Evolutionary conservation across 257 asterid species (phyloP), one percentile per base, ranked within the genome.

Genomic region (Sherardia arvensis): DNA sequence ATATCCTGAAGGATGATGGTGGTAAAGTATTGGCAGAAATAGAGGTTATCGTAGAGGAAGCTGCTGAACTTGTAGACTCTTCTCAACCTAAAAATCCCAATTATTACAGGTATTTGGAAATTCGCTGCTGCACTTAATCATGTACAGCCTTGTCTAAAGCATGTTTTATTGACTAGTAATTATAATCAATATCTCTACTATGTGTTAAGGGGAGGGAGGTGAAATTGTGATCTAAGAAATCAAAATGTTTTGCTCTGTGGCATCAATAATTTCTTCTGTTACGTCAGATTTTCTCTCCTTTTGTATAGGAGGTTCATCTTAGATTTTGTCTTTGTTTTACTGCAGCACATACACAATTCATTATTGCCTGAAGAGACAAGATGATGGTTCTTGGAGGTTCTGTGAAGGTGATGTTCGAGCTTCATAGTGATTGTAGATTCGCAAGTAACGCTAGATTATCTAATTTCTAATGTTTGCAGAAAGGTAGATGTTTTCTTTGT

Each of bases 21-120:
- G 96, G 96, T 64, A 79, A 83, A 66, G 97, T 85, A 70, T 65
- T 84, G 78, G 97, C 95, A 21, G 99, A 93, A 75, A 90, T 90
- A 65, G 96, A 90, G 79, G 96, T 86, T 68, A 65, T 81, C 73
- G 64, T 93, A 83, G 95, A 93, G 79, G 99, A 93, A 80, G 99
- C 99, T 61, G 99, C 99, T 72, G 97, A 90, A 78, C 95, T 93
- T 65, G 99, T 93, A 71, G 97, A 84, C 72, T 87, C 83, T 38
- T 79, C 90, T 62, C 90, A 73, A 75, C 87, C 85, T 32, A 85
- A 85, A 75, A 83, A 93, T 74, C 90, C 97, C 65, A 93, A 94
- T 71, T 93, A 90, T 81, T 87, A 85, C 92, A 87, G 99, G 99
- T 93, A 79, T 64, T 56, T 62, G 34, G 51, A 32, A 51, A 34